Conservation (phyloP, 306 rosid genomes). For the Inga leiocalycina region DNA sequence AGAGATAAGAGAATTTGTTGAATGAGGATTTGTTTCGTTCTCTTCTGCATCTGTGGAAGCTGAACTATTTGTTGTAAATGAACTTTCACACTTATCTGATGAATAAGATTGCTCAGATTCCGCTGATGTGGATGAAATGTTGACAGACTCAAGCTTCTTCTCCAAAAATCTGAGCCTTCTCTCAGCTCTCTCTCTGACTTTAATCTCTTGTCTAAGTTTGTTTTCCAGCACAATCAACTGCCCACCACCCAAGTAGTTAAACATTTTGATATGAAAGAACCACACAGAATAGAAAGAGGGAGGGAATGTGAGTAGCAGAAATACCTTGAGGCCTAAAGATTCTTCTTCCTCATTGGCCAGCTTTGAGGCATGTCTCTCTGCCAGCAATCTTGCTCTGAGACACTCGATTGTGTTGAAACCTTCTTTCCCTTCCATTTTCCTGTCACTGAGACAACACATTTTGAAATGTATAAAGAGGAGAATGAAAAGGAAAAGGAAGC, state of each 20-base stretch:
- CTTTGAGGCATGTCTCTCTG: slow-evolving; percentile 75
- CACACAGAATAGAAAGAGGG: neutral
- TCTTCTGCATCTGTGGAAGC: slow-evolving; percentile 21
- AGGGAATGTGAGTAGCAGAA: neutral
- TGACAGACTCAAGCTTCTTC: slow-evolving; percentile 58
- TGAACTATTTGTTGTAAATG: slow-evolving; percentile 34
- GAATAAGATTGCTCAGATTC: slow-evolving; percentile 33
- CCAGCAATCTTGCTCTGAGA: slow-evolving; percentile 74
- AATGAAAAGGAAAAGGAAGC: slow-evolving; percentile 1
- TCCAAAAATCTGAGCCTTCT: slow-evolving; percentile 52
- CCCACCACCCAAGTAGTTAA: neutral
- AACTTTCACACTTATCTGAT: slow-evolving; percentile 28
- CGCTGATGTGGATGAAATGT: slow-evolving; percentile 26
- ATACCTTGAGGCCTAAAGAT: slow-evolving; percentile 53
- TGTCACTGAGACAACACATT: slow-evolving; percentile 42
- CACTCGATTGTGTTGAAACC: slow-evolving; percentile 58
- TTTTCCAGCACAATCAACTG: slow-evolving; percentile 59
- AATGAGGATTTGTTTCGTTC: slow-evolving; percentile 30
- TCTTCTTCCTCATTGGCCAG: slow-evolving; percentile 56
- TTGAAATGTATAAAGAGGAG: slow-evolving; percentile 15
- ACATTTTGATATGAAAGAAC: neutral
- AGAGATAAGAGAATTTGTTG: slow-evolving; percentile 13
- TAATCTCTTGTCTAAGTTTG: slow-evolving; percentile 50
- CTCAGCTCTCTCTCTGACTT: slow-evolving; percentile 53
- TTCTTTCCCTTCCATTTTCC: slow-evolving; percentile 47